A percentile compares a stretch with the other conserved stretches of the same genome.
Conservation (phyloP, 257 asterid genomes). For the Phtheirospermum japonicum region DNA sequence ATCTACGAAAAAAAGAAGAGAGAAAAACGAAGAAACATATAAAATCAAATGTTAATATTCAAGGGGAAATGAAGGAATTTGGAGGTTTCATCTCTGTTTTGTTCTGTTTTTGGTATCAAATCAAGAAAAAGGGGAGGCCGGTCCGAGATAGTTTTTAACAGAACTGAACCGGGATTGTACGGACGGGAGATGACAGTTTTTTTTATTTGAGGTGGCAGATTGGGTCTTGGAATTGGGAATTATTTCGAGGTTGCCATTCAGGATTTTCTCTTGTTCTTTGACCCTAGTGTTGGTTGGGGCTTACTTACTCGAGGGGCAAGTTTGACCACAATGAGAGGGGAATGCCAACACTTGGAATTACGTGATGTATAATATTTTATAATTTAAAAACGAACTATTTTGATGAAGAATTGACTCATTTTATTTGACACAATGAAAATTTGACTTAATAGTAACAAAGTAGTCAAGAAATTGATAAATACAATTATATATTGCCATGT, state of each 20-base stretch:
- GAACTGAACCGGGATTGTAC: slow-evolving; percentile 38
- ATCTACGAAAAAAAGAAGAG: slow-evolving; percentile 8
- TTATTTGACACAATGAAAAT: too few relatives aligned
- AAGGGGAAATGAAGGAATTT: slow-evolving; percentile 13
- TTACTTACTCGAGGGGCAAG: too few relatives aligned
- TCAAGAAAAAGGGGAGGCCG: slow-evolving; percentile 20
- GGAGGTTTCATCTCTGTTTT: background rate
- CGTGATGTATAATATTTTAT: background rate
- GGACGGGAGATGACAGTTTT: slow-evolving; percentile 25
- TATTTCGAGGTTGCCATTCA: slow-evolving; percentile 17
- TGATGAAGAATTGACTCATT: background rate
- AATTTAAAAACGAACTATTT: too few relatives aligned
- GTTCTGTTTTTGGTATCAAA: background rate
- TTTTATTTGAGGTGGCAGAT: background rate
- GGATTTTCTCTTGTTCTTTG: too few relatives aligned
- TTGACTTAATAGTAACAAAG: too few relatives aligned
- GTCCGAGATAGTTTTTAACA: slow-evolving; percentile 28
- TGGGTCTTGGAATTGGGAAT: background rate
- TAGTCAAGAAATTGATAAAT: too few relatives aligned
- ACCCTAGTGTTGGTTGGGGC: too few relatives aligned
- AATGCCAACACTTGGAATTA: too few relatives aligned
- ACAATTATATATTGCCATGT: too few relatives aligned
- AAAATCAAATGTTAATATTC: slow-evolving; percentile 3
- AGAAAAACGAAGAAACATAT: background rate
- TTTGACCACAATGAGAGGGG: too few relatives aligned